Percentiles rank a stretch among this genome's conserved stretches.
phyloP scores from a whole-genome alignment of 441 rosid genomes.

The Viola pubescens region DNA sequence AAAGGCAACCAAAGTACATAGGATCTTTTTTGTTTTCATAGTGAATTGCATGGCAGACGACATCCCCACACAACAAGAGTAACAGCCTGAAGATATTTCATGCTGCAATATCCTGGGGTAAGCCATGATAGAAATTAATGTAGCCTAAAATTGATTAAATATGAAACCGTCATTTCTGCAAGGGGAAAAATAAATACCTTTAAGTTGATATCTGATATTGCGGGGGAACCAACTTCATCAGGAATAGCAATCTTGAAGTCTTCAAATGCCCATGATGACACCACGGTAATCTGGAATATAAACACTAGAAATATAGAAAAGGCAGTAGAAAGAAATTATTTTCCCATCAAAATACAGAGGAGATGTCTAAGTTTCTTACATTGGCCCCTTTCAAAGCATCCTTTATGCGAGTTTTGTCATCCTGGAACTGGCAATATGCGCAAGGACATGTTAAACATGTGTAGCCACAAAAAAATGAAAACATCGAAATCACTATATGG shows the following conservation, averaged over 20 bases:
- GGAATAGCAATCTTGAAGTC: slow-evolving; percentile 64
- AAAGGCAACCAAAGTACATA: too few species aligned
- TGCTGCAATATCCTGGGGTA: too few species aligned
- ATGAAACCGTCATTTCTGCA: too few species aligned
- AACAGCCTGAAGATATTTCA: too few species aligned
- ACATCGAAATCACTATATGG: too few species aligned
- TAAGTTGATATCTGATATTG: slow-evolving; percentile 61
- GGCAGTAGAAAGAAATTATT: neutral
- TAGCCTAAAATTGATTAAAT: too few species aligned
- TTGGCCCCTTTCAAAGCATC: slow-evolving; percentile 71
- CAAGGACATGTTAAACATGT: slow-evolving; percentile 13
- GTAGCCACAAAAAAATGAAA: too few species aligned
- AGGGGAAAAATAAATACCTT: slow-evolving; percentile 39
- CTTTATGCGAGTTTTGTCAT: slow-evolving; percentile 68
- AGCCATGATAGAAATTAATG: too few species aligned
- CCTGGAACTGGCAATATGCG: slow-evolving; percentile 53
- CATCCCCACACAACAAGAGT: too few species aligned
- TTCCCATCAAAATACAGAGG: neutral
- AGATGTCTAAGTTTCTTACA: slow-evolving; percentile 31
- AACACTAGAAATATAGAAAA: slow-evolving; percentile 8
- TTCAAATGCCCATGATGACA: slow-evolving; percentile 61
- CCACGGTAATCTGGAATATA: slow-evolving; percentile 44
- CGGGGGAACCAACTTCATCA: slow-evolving; percentile 43
- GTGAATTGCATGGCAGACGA: too few species aligned
- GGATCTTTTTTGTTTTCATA: too few species aligned